phyloP scores from a whole-genome alignment of 2,329 filamentous ascomycete species.

The Hirsutella minnesotensis region DNA sequence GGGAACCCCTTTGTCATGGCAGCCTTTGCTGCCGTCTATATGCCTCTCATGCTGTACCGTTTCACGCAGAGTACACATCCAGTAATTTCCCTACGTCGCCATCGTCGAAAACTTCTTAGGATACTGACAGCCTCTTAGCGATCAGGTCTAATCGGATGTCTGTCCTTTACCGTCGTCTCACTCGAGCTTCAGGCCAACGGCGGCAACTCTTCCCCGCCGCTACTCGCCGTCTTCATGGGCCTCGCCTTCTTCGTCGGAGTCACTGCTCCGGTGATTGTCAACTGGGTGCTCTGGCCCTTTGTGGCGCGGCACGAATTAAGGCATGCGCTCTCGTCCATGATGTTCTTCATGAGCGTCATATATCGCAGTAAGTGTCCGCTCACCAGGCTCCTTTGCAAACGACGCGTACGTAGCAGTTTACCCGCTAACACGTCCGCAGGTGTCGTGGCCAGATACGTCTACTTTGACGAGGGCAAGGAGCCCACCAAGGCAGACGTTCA shows the following conservation, averaged over 20 bases:
- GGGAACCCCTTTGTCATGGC: conserved; percentile 44
- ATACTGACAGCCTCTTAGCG: conserved; percentile 17
- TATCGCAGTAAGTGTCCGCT: conserved; percentile 31
- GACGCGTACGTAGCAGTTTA: too few species aligned
- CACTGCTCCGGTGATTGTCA: conserved; percentile 39
- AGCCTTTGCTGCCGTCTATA: conserved; percentile 41
- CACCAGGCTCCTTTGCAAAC: neutral
- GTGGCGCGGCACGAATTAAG: conserved; percentile 46
- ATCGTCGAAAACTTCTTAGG: too few species aligned
- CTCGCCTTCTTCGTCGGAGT: conserved; percentile 41
- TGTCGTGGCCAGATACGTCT: conserved; percentile 44
- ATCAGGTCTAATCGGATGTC: conserved; percentile 45
- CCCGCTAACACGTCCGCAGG: too few species aligned
- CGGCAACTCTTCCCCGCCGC: conserved; percentile 19
- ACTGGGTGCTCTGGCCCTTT: conserved; percentile 51
- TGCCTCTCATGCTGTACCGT: conserved; percentile 48
- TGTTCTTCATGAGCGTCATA: conserved; percentile 45
- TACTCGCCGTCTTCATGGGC: conserved; percentile 34
- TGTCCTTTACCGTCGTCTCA: conserved; percentile 44
- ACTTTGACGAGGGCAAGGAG: conserved; percentile 41
- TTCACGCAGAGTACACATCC: conserved; percentile 43
- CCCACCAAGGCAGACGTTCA: conserved; percentile 39
- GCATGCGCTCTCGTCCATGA: conserved; percentile 41
- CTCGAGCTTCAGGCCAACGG: conserved; percentile 24
- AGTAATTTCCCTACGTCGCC: conserved; percentile 15